Evolutionary conservation across 192 early-diverging fungal species (phyloP).

Genomic region (Coemansia asiatica): DNA sequence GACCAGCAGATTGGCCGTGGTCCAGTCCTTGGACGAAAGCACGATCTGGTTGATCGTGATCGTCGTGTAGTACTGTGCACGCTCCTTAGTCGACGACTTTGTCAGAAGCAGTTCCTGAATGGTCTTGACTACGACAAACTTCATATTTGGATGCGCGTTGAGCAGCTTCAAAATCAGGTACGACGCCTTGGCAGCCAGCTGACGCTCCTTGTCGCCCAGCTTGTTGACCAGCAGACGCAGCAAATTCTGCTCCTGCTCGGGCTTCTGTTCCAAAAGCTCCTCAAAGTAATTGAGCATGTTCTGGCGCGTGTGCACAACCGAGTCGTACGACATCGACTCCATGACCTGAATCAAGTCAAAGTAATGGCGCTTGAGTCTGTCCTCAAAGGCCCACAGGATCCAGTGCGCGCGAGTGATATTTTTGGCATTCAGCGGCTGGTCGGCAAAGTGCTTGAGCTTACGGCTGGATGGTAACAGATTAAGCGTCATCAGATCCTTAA

Average conservation of each 20-base stretch:
- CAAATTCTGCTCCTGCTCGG: constrained; percentile 96
- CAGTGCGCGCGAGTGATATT: constrained; percentile 70
- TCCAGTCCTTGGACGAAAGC: constrained; percentile 69
- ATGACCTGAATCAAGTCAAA: constrained; percentile 88
- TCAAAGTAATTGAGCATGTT: constrained; percentile 75
- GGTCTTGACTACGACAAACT: constrained; percentile 80
- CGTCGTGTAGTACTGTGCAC: constrained; percentile 89
- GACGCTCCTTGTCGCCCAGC: constrained; percentile 87
- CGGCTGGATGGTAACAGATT: constrained; percentile 76
- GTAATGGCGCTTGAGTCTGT: constrained; percentile 86
- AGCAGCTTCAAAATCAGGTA: constrained; percentile 78
- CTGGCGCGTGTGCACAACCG: constrained; percentile 78
- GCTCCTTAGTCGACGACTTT: constrained; percentile 67
- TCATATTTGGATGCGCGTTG: constrained; percentile 79
- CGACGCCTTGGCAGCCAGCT: constrained; percentile 81
- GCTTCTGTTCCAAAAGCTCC: constrained; percentile 79
- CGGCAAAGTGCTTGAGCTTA: constrained; percentile 91
- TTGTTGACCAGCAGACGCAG: constrained; percentile 92
- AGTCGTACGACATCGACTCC: constrained; percentile 85
- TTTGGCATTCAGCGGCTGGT: constrained; percentile 70
- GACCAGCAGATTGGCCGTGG: constrained; percentile 79
- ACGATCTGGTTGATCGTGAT: constrained; percentile 92
- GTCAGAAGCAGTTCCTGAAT: constrained; percentile 82
- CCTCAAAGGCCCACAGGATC: constrained; percentile 93
- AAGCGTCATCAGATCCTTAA: constrained; percentile 86